Conservation (phyloP, 139 green algal genomes). For the Volvox reticuliferus region DNA sequence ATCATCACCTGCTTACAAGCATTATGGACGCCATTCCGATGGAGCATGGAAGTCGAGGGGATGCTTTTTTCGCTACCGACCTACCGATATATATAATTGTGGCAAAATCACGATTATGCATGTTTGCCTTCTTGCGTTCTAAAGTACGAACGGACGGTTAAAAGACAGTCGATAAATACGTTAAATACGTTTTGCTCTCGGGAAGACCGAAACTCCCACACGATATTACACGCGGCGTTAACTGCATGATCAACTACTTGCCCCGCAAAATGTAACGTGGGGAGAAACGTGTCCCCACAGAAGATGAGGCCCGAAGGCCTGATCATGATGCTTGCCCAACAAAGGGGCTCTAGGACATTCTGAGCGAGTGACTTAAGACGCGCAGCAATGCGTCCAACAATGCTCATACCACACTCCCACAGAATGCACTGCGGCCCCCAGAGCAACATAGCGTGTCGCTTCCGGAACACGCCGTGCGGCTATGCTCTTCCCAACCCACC, state of each 20-base stretch:
- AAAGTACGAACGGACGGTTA: background rate
- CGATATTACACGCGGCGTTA: background rate
- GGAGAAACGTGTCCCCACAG: background rate
- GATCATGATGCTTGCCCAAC: background rate
- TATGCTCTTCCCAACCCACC: background rate
- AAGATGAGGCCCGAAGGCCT: no score
- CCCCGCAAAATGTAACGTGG: background rate
- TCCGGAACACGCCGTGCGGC: background rate
- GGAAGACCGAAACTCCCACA: background rate
- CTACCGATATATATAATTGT: background rate
- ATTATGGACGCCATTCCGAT: no score
- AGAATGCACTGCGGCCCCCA: no score
- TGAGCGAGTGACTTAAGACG: background rate
- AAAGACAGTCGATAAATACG: background rate
- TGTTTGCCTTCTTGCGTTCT: background rate
- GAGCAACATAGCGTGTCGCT: background rate
- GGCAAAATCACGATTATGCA: conserved; percentile 3
- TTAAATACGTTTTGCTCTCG: background rate
- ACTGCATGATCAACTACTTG: background rate
- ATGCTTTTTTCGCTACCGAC: no score
- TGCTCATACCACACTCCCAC: background rate
- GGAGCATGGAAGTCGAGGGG: background rate
- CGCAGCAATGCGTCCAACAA: background rate
- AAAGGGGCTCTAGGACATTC: background rate
- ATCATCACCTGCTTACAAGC: no score